These are phyloP conservation scores for Metschnikowia lochheadii DNA, from an alignment of 805 yeast genomes.

Conservation along the genomic window DNA sequence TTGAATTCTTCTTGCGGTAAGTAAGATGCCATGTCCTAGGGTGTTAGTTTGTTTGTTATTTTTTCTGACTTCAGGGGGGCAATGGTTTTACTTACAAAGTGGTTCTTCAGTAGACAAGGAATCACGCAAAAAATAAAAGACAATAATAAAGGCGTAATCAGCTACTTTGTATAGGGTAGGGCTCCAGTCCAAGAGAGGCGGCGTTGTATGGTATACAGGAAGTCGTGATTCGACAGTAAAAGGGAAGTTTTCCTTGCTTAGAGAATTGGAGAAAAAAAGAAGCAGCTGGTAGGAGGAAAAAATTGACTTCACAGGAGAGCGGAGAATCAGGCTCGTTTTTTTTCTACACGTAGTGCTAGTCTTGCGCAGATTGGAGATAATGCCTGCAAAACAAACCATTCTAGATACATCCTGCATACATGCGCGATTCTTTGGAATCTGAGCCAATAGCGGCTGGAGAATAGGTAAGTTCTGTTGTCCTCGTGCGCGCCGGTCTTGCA, in stretches of 20 bases:
- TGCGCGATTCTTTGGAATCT: not conserved
- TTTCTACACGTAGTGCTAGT: not conserved
- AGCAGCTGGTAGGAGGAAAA: slow-evolving; percentile 1
- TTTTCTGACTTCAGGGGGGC: not conserved
- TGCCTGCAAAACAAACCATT: slow-evolving; percentile 1
- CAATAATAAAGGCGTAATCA: not conserved
- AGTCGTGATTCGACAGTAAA: not conserved
- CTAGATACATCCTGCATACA: not conserved
- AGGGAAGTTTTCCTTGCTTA: not conserved
- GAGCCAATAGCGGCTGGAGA: slow-evolving; percentile 1
- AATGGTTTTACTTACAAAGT: slow-evolving; percentile 1
- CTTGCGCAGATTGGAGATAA: slow-evolving; percentile 4
- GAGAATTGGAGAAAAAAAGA: not conserved
- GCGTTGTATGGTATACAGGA: not conserved
- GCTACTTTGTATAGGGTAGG: not conserved
- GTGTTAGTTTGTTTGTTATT: not conserved
- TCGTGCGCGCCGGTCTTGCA: slow-evolving; percentile 2
- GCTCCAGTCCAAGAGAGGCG: not conserved
- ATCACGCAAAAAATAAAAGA: not conserved
- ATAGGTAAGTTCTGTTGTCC: not conserved
- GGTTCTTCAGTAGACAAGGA: not conserved
- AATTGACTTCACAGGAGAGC: not conserved
- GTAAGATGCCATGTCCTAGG: slow-evolving; percentile 24
- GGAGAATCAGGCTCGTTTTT: slow-evolving; percentile 3
- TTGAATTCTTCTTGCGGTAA: slow-evolving; percentile 37